A percentile compares a stretch with the other conserved stretches of the same genome.
These are phyloP conservation scores for Hsuehochloa calcarea DNA, from an alignment of 176 grass and related monocot species.

Conservation along the genomic window DNA sequence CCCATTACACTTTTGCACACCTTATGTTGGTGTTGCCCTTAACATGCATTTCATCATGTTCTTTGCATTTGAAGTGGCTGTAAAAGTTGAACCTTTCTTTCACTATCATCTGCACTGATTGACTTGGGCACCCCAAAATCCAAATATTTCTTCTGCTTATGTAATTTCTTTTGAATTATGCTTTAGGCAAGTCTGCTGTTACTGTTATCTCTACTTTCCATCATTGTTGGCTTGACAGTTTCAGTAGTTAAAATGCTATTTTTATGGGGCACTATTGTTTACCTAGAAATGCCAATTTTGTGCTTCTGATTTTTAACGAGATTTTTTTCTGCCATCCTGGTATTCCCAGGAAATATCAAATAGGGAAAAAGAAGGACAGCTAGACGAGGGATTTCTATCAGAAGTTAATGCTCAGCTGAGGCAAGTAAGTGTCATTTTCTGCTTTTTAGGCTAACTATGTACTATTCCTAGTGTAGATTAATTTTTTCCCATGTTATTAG, in stretches of 20 bases:
- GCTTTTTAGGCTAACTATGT: neutral
- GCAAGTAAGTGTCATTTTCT: conserved; percentile 60
- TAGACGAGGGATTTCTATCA: conserved; percentile 86
- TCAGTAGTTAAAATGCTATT: neutral
- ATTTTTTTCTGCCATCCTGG: neutral
- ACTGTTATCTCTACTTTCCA: neutral
- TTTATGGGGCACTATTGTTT: neutral
- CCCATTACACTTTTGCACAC: neutral
- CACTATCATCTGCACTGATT: neutral
- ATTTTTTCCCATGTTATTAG: neutral
- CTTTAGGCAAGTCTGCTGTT: neutral
- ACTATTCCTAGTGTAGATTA: neutral
- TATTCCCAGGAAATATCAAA: conserved; percentile 62
- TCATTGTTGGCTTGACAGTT: neutral
- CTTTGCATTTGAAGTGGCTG: neutral
- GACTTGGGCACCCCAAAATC: neutral
- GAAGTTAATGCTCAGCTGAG: conserved; percentile 96
- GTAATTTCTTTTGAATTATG: conserved; percentile 1
- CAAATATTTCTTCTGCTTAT: neutral
- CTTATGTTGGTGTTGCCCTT: neutral
- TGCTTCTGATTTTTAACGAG: neutral
- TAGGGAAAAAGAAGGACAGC: conserved; percentile 76
- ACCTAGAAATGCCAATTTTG: neutral
- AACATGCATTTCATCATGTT: neutral
- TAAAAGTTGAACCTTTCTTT: conserved; percentile 14